Conservation (phyloP, 331 rosid genomes). For the Dryas integrifolia region DNA sequence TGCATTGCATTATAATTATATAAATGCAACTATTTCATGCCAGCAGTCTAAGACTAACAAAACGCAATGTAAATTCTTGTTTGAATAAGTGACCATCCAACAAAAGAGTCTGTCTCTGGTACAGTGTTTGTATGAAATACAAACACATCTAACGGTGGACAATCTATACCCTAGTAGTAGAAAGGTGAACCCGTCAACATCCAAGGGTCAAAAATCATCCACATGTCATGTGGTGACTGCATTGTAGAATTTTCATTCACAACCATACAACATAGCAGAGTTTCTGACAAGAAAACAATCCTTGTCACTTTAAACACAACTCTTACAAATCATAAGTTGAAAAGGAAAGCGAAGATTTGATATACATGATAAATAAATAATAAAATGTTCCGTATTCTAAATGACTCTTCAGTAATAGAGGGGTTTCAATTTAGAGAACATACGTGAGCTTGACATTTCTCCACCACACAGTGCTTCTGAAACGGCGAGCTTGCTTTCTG, state of each 20-base stretch:
- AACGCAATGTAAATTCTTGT: background rate
- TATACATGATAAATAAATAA: no score
- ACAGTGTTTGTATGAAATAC: no score
- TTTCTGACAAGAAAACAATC: background rate
- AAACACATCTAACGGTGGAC: no score
- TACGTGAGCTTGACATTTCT: constrained; percentile 94
- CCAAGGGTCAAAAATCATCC: no score
- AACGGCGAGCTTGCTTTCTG: constrained; percentile 97
- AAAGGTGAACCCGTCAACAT: no score
- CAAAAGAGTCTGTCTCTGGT: no score
- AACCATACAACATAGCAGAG: background rate
- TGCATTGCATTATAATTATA: background rate
- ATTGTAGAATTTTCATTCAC: no score
- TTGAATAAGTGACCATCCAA: background rate
- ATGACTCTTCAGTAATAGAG: background rate
- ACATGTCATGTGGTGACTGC: no score
- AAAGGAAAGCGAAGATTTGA: background rate
- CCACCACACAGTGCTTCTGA: constrained; percentile 94
- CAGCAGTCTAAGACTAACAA: background rate
- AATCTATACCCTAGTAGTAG: no score
- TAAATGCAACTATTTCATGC: background rate
- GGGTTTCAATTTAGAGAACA: constrained; percentile 31
- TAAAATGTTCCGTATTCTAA: background rate
- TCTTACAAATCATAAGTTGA: background rate
- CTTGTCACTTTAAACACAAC: background rate